Conservation (phyloP, 306 rosid species). For the Heteromeles arbutifolia region DNA sequence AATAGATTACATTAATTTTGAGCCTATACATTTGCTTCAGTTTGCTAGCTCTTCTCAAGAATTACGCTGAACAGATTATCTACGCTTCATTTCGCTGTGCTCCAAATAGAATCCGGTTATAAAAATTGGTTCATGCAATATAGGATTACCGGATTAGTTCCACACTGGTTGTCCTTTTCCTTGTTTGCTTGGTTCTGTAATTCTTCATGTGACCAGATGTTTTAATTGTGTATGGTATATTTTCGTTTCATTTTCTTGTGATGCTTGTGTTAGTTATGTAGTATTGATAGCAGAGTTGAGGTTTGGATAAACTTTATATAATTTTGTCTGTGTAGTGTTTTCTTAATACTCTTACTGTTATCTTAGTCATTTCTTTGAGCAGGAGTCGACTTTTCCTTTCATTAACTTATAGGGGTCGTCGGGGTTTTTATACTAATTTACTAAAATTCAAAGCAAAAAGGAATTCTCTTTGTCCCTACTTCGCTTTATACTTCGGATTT, state of each 20-base stretch:
- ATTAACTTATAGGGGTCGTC: too few relatives aligned
- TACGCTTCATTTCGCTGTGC: not conserved
- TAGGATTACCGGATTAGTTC: not conserved
- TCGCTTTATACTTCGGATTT: too few relatives aligned
- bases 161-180: too few relatives aligned
- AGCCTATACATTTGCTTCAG: not conserved
- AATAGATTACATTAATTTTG: not conserved
- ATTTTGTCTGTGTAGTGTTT: not conserved
- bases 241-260: not conserved
- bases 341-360: too few relatives aligned
- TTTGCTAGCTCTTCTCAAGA: not conserved
- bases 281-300: not conserved
- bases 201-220: not conserved
- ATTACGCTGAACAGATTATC: not conserved
- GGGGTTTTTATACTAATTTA: too few relatives aligned
- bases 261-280: not conserved
- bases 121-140: not conserved
- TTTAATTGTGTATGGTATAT: not conserved
- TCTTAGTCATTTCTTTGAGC: not conserved
- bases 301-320: not conserved
- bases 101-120: not conserved
- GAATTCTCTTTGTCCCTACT: too few relatives aligned
- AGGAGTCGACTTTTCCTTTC: not conserved
- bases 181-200: too few relatives aligned
- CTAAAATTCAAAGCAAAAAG: too few relatives aligned